Base-by-base conservation (phyloP, 768 basidiomycete genomes). In the Tylopilus sp. region DNA sequence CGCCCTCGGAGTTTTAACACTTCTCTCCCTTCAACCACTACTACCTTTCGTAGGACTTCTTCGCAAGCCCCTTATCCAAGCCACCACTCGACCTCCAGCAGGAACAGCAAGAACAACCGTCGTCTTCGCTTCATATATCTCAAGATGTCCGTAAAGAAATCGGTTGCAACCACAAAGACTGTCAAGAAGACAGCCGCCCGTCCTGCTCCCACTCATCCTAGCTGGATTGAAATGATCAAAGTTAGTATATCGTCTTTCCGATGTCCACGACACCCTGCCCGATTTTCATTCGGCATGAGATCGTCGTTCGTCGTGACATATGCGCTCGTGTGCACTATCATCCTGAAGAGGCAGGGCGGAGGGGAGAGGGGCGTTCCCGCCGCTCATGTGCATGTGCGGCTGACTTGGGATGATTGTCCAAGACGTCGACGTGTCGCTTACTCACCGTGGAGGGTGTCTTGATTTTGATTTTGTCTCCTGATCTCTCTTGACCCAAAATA, bases 161-260 rank as follows among this genome's bases (percentile, higher is more conserved):
- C 78, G 31, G 64, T 75, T 49, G 58, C 65, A 47, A 57, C 72
- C 43, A 68, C 78, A 65, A 82, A 79, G 70, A 66, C 74, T 18
- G 59, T 74, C 43, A 67, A 61, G 65, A 70, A 53, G 53, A 48
- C 47, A 48, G 57, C 58, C 53, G 55, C 73, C 48, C 72, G 71
- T 42, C 62, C 74, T 50, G 51, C 44, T 25, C 38, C 62, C 20
- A 52, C 54, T 43, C 76, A 79, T 58, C 76, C 76, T 15, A 68
- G 76, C 53, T 88, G 86, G 86, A 74, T 82, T 51, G 86, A 89
- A 49, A 90, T 90, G 87, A 88, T 90, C 69, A 88, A 88, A 78
- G 87, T 86, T 61, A 65, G 76, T 58, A 57, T 31, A 52, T 42
- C 28, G 30, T 48, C 47, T 45, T 54, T 48, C 59, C 57, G 17